These are phyloP conservation scores for Pseudonectria buxi DNA, from an alignment of 2,329 filamentous ascomycete genomes.

Conservation along the genomic window DNA sequence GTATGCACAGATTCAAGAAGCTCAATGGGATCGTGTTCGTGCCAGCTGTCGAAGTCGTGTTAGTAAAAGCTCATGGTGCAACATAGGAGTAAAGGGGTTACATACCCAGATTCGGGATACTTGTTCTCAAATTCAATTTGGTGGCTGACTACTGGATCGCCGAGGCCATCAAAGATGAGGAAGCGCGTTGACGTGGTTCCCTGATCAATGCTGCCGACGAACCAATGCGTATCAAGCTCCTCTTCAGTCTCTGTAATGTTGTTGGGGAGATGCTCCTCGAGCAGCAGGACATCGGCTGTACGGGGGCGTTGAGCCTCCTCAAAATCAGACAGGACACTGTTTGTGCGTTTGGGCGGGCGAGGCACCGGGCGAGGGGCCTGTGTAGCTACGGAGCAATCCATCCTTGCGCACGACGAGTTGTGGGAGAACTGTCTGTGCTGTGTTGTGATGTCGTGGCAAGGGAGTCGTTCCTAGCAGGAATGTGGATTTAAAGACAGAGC, in stretches of 20 bases:
- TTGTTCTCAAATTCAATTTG: constrained; percentile 83
- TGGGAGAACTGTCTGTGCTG: constrained; percentile 4
- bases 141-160: constrained; percentile 72
- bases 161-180: constrained; percentile 77
- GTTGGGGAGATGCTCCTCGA: constrained; percentile 20
- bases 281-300: constrained; percentile 14
- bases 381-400: constrained; percentile 16
- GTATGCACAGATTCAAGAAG: constrained; percentile 67
- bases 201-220: constrained; percentile 83
- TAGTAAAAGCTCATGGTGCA: background rate
- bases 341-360: constrained; percentile 7
- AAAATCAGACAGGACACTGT: constrained; percentile 4
- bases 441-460: constrained; percentile 18
- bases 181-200: constrained; percentile 87
- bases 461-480: constrained; percentile 18
- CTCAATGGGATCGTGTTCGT: constrained; percentile 79
- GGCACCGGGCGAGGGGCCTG: constrained; percentile 4
- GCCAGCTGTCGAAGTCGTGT: constrained; percentile 55
- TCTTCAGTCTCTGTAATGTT: constrained; percentile 27
- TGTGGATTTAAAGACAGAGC: background rate
- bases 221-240: constrained; percentile 43
- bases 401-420: constrained; percentile 19
- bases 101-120: constrained; percentile 78
- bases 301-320: constrained; percentile 14
- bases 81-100: background rate